Evolutionary conservation across 495 filamentous ascomycete species (phyloP).

Genomic region (Xylaria venustula): DNA sequence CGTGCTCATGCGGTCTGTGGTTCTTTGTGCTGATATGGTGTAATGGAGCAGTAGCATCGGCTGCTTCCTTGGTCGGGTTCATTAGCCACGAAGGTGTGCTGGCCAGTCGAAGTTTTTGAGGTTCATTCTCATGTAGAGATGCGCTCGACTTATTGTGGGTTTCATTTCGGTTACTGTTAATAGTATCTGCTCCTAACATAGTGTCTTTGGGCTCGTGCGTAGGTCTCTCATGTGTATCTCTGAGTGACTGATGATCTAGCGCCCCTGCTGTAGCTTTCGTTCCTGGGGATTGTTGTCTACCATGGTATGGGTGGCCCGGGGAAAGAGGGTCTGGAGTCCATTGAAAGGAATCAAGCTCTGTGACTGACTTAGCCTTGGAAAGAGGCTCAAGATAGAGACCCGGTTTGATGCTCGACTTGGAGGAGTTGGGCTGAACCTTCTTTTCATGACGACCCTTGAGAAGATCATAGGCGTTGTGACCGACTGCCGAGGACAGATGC

Average conservation of each 20-base stretch:
- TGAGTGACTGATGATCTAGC: not conserved
- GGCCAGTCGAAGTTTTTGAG: constrained; percentile 25
- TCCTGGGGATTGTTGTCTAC: not conserved
- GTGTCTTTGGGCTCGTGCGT: not conserved
- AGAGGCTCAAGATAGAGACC: not conserved
- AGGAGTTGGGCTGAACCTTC: not conserved
- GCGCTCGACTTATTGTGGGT: not conserved
- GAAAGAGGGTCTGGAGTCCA: not conserved
- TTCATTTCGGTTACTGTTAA: not conserved
- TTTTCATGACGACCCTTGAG: not conserved
- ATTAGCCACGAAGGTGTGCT: constrained; percentile 39
- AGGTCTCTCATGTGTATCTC: not conserved
- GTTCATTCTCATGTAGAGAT: not conserved
- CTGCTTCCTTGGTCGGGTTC: constrained; percentile 26
- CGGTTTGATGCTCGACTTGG: not conserved
- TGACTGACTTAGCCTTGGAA: not conserved
- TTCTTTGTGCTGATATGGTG: not conserved
- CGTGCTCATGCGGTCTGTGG: not conserved
- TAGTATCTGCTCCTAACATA: not conserved
- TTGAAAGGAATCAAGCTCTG: constrained; percentile 1
- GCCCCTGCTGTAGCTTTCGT: not conserved
- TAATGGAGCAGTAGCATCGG: constrained; percentile 5
- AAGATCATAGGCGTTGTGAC: not conserved
- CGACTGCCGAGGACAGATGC: constrained; percentile 7
- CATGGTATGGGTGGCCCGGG: not conserved